Percentiles rank a stretch among this genome's conserved stretches.
Evolutionary conservation across 129 eudicot genomes (phyloP).

Genomic region (Calendula officinalis): DNA sequence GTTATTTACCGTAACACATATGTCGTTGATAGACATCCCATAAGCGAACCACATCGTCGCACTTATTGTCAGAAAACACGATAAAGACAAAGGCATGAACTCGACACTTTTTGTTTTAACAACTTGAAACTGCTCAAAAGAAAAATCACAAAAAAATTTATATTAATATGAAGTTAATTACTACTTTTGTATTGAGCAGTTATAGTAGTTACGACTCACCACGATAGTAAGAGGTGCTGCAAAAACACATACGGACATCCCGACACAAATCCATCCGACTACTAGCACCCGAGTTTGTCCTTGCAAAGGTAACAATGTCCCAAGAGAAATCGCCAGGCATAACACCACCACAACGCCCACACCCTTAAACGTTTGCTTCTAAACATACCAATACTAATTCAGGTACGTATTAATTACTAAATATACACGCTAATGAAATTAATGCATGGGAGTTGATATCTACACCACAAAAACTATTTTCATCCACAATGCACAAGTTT

Average conservation of each 20-base stretch:
- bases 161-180: too few relatives aligned
- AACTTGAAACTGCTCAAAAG: slow-evolving; percentile 54
- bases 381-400: neutral
- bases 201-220: slow-evolving; percentile 35
- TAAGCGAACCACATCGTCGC: slow-evolving; percentile 79
- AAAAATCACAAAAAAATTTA: too few relatives aligned
- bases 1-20: slow-evolving; percentile 59
- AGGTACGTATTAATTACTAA: neutral
- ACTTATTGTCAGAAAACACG: slow-evolving; percentile 73
- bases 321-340: slow-evolving; percentile 42
- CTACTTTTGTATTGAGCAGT: too few relatives aligned
- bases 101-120: slow-evolving; percentile 68
- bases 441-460: neutral
- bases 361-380: slow-evolving; percentile 54
- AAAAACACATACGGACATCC: slow-evolving; percentile 65
- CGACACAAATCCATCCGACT: slow-evolving; percentile 90
- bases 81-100: slow-evolving; percentile 82
- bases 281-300: slow-evolving; percentile 35
- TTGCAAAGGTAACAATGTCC: slow-evolving; percentile 35
- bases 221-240: slow-evolving; percentile 83
- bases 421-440: neutral
- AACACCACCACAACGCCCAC: slow-evolving; percentile 38
- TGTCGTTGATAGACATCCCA: slow-evolving; percentile 53
- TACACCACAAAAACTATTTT: too few relatives aligned
- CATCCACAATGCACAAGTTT: too few relatives aligned